These are phyloP conservation scores for Paralagenidium karlingii DNA, from an alignment of 352 stramenopile species.

Conservation along the genomic window DNA sequence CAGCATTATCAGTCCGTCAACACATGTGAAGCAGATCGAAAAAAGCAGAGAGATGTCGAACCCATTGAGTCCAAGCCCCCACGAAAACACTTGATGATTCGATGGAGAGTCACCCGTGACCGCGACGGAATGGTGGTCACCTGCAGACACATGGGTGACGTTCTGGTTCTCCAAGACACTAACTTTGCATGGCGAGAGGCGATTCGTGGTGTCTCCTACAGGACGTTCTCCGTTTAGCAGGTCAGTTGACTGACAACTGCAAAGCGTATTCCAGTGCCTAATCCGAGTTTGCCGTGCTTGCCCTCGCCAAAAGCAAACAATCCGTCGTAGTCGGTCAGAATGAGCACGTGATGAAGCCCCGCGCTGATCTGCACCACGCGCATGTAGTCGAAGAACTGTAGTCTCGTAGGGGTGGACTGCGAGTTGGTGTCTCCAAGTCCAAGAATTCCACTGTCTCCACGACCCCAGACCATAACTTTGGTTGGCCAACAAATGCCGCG, in stretches of 20 bases:
- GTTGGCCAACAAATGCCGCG: neutral
- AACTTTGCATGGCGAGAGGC: slow-evolving; percentile 21
- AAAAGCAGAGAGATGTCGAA: slow-evolving; percentile 6
- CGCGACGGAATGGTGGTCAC: slow-evolving; percentile 52
- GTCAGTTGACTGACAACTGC: neutral
- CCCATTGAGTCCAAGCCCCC: slow-evolving; percentile 51
- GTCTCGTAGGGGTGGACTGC: slow-evolving; percentile 19
- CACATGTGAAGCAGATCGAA: neutral
- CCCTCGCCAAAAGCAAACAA: slow-evolving; percentile 59
- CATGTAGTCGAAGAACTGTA: slow-evolving; percentile 42
- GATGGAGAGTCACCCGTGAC: slow-evolving; percentile 48
- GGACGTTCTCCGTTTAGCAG: neutral
- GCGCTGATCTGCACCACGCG: slow-evolving; percentile 36
- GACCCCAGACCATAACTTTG: slow-evolving; percentile 19
- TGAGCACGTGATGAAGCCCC: slow-evolving; percentile 45
- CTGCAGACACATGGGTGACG: slow-evolving; percentile 40
- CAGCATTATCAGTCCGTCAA: neutral
- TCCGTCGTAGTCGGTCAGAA: slow-evolving; percentile 55
- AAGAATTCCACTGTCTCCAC: slow-evolving; percentile 41
- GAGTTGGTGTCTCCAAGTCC: slow-evolving; percentile 33
- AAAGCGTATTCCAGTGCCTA: slow-evolving; percentile 15
- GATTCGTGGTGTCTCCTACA: slow-evolving; percentile 27
- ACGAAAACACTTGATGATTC: slow-evolving; percentile 73
- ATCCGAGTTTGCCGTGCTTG: slow-evolving; percentile 40
- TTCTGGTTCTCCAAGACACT: slow-evolving; percentile 32